Evolutionary conservation across 306 rosid species (phyloP).

Genomic region (Mimosa bimucronata): DNA sequence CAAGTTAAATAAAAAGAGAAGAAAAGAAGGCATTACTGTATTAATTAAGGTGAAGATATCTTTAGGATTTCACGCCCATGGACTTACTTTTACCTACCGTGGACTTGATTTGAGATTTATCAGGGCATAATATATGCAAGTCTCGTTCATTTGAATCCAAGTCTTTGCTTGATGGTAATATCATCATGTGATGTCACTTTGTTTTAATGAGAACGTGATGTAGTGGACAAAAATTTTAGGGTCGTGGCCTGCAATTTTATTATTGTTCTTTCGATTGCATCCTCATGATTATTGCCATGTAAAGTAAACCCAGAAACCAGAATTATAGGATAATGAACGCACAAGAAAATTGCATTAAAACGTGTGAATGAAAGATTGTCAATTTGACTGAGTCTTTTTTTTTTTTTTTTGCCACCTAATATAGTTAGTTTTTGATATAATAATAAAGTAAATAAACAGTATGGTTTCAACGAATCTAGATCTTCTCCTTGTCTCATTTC

Average conservation of each 20-base stretch:
- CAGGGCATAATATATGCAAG: background rate
- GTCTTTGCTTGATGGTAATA: background rate
- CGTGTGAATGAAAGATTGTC: background rate
- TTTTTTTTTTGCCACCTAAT: no score
- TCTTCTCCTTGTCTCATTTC: no score
- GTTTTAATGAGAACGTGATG: background rate
- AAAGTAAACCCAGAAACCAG: background rate
- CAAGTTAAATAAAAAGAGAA: constrained; percentile 16
- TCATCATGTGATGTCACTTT: background rate
- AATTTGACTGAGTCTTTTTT: no score
- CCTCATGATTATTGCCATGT: background rate
- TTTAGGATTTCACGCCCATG: background rate
- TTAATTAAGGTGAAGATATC: background rate
- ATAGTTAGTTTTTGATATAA: background rate
- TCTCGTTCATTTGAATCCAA: background rate
- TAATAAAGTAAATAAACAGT: no score
- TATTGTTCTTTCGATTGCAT: no score
- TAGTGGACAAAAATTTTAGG: background rate
- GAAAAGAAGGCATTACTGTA: background rate
- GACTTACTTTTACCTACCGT: background rate
- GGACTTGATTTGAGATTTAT: background rate
- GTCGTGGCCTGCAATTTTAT: background rate
- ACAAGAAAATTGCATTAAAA: background rate
- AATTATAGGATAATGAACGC: background rate
- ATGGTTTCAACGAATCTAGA: no score